phyloP scores from a whole-genome alignment of 306 rosid species.

The Sechiopsis laciniata region DNA sequence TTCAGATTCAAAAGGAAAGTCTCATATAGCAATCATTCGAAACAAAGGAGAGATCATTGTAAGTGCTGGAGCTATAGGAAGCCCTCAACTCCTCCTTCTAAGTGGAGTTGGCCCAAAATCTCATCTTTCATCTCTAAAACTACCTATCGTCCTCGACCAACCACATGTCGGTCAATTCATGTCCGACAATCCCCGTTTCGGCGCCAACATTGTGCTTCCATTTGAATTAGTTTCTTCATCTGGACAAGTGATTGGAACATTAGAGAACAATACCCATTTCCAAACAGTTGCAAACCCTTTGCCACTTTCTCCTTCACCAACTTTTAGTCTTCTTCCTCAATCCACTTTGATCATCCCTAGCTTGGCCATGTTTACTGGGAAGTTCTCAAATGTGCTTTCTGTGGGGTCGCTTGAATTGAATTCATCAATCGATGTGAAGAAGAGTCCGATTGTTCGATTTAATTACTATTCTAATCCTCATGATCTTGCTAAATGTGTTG shows the following conservation, averaged over 20 bases:
- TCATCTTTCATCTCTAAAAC: slow-evolving; percentile 12
- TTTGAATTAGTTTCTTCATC: not conserved
- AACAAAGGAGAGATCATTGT: slow-evolving; percentile 25
- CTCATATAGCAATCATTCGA: slow-evolving; percentile 22
- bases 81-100: slow-evolving; percentile 31
- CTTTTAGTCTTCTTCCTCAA: not conserved
- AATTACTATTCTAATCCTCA: slow-evolving; percentile 6
- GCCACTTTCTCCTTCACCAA: not conserved
- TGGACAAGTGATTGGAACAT: not conserved
- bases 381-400: not conserved
- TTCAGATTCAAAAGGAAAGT: slow-evolving; percentile 22
- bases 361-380: not conserved
- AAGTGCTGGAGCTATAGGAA: slow-evolving; percentile 34
- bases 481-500: slow-evolving; percentile 16
- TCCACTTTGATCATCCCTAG: not conserved
- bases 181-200: slow-evolving; percentile 32
- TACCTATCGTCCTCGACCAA: slow-evolving; percentile 25
- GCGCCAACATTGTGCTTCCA: not conserved
- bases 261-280: not conserved
- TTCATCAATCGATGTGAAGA: not conserved
- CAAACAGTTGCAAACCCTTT: not conserved
- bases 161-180: slow-evolving; percentile 27
- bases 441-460: slow-evolving; percentile 5
- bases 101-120: slow-evolving; percentile 29
- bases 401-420: slow-evolving; percentile 6